Conservation (phyloP, 2,329 filamentous ascomycete species). For the Diaporthe citri region DNA sequence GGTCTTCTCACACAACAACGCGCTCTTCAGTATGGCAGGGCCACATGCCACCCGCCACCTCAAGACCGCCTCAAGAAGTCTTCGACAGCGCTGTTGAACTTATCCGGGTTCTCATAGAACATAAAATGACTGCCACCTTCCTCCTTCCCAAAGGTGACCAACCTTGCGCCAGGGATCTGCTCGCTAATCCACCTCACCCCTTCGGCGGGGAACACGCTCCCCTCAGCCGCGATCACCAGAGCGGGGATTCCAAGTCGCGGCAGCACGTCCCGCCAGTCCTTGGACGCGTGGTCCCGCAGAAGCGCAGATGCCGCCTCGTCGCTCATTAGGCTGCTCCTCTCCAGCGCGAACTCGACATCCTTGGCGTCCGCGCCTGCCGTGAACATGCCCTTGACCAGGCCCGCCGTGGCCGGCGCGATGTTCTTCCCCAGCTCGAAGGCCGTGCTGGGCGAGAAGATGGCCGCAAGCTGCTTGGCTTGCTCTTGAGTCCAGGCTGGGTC, state of each 20-base stretch:
- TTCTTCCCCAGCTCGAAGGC: conserved; percentile 42
- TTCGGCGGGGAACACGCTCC: conserved; percentile 24
- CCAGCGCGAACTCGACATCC: conserved; percentile 46
- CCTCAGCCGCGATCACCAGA: conserved; percentile 45
- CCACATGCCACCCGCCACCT: background rate
- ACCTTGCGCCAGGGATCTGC: conserved; percentile 46
- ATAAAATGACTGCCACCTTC: conserved; percentile 51
- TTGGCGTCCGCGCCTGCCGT: conserved; percentile 41
- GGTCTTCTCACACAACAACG: background rate
- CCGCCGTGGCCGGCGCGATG: conserved; percentile 40
- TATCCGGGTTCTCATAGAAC: conserved; percentile 51
- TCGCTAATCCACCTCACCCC: conserved; percentile 46
- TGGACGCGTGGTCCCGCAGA: conserved; percentile 45
- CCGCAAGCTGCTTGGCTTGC: conserved; percentile 41
- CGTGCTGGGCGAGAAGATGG: conserved; percentile 42
- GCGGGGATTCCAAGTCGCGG: conserved; percentile 47
- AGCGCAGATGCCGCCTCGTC: conserved; percentile 45
- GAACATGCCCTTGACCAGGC: conserved; percentile 45
- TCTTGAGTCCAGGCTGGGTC: conserved; percentile 48
- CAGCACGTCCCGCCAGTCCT: conserved; percentile 49
- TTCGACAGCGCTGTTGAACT: conserved; percentile 50
- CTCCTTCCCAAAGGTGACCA: conserved; percentile 46
- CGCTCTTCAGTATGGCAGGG: background rate
- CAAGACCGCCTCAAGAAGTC: conserved; percentile 41
- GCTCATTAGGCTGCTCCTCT: conserved; percentile 46